Percentiles rank a stretch among this genome's conserved stretches.
phyloP scores from a whole-genome alignment of 129 eudicot genomes.

The Heracleum sosnowskyi region DNA sequence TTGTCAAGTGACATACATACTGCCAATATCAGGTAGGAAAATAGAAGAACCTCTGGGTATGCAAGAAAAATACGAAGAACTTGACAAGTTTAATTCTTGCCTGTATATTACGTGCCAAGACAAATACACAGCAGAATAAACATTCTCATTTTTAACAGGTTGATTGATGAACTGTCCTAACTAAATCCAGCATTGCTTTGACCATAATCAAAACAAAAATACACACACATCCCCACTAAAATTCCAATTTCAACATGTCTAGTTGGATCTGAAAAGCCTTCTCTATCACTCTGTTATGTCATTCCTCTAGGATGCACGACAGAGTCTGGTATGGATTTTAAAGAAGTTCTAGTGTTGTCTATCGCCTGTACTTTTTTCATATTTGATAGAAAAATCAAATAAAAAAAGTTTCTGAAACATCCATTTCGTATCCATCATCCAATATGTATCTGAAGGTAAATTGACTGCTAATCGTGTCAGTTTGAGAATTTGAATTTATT shows the following conservation, averaged over 20 bases:
- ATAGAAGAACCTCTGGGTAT: not conserved
- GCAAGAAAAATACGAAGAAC: not conserved
- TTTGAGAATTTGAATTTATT: not conserved
- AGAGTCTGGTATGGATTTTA: not conserved
- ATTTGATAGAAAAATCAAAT: not conserved
- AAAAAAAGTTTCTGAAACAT: not conserved
- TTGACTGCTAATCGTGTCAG: not conserved
- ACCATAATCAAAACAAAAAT: not conserved
- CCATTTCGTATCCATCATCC: not conserved
- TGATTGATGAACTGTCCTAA: not conserved
- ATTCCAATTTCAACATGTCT: not conserved
- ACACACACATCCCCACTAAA: not conserved
- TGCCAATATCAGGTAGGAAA: not conserved
- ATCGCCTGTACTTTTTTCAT: not conserved
- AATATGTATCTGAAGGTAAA: not conserved
- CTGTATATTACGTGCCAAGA: not conserved
- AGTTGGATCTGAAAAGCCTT: not conserved
- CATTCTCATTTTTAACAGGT: not conserved
- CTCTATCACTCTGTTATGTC: not conserved
- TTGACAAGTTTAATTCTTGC: not conserved
- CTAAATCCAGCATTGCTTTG: not conserved
- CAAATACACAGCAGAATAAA: not conserved
- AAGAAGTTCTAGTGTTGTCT: not conserved
- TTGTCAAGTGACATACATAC: not conserved
- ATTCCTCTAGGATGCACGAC: not conserved